Percentiles rank a stretch among this genome's conserved stretches.
Conservation (phyloP, 805 yeast species). For the Hanseniaspora meyeri region DNA sequence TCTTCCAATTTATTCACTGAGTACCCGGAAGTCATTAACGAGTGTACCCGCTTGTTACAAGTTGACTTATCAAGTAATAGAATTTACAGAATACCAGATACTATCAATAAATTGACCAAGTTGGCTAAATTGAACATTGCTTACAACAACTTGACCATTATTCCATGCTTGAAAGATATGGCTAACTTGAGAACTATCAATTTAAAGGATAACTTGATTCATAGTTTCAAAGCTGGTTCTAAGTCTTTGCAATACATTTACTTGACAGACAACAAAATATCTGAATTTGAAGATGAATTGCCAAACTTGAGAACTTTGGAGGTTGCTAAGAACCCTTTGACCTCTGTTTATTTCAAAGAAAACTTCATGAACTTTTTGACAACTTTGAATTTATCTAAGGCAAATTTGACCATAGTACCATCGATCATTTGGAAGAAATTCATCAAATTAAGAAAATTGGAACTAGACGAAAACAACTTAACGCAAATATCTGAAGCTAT, state of each 20-base stretch:
- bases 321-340: slow-evolving; percentile 74
- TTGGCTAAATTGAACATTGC: slow-evolving; percentile 62
- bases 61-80: slow-evolving; percentile 76
- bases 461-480: slow-evolving; percentile 70
- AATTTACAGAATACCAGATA: slow-evolving; percentile 46
- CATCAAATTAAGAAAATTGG: slow-evolving; percentile 57
- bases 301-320: slow-evolving; percentile 55
- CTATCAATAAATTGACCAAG: slow-evolving; percentile 45
- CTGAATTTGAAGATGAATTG: slow-evolving; percentile 53
- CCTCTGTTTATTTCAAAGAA: slow-evolving; percentile 40
- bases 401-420: slow-evolving; percentile 66
- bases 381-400: slow-evolving; percentile 64
- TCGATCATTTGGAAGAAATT: slow-evolving; percentile 48
- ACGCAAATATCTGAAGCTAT: slow-evolving; percentile 63
- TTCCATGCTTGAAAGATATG: slow-evolving; percentile 40
- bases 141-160: slow-evolving; percentile 45
- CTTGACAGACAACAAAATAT: slow-evolving; percentile 63
- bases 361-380: slow-evolving; percentile 45
- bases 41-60: slow-evolving; percentile 45
- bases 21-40: slow-evolving; percentile 56
- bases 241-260: slow-evolving; percentile 58
- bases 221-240: slow-evolving; percentile 32
- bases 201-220: slow-evolving; percentile 54
- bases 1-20: slow-evolving; percentile 60
- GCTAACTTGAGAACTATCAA: slow-evolving; percentile 56